A percentile compares a stretch with the other conserved stretches of the same genome.
These are phyloP conservation scores for Coelastrella sp. DNA, from an alignment of 139 green algal species.

Conservation along the genomic window DNA sequence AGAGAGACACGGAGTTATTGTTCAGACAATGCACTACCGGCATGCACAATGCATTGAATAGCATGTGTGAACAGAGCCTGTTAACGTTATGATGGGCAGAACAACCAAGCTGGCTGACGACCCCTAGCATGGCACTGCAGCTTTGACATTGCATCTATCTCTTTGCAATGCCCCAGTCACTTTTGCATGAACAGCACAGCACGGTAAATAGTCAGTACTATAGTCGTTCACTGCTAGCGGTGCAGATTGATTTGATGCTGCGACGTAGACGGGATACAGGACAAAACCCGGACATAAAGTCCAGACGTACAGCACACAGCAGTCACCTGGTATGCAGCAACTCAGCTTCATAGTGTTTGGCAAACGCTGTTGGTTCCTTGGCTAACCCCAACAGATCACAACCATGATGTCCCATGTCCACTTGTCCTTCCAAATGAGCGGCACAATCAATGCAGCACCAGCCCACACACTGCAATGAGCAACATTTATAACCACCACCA, in stretches of 20 bases:
- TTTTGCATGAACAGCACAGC: too few relatives aligned
- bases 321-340: constrained; percentile 64
- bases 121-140: not conserved
- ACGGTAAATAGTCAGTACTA: too few relatives aligned
- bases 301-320: too few relatives aligned
- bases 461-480: not conserved
- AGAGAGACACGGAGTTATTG: not conserved
- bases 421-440: not conserved
- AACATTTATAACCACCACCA: too few relatives aligned
- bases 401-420: constrained; percentile 67
- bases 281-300: too few relatives aligned
- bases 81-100: not conserved
- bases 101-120: not conserved
- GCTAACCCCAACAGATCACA: constrained; percentile 75
- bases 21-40: too few relatives aligned
- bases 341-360: constrained; percentile 61
- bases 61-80: not conserved
- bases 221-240: too few relatives aligned
- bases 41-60: too few relatives aligned
- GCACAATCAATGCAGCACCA: not conserved
- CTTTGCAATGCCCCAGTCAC: too few relatives aligned
- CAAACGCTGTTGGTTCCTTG: constrained; percentile 44
- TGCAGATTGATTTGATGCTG: too few relatives aligned
- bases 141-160: not conserved
- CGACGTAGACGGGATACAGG: too few relatives aligned